Conservation (phyloP, 2,329 filamentous ascomycete species). For the Coniella vitis region DNA sequence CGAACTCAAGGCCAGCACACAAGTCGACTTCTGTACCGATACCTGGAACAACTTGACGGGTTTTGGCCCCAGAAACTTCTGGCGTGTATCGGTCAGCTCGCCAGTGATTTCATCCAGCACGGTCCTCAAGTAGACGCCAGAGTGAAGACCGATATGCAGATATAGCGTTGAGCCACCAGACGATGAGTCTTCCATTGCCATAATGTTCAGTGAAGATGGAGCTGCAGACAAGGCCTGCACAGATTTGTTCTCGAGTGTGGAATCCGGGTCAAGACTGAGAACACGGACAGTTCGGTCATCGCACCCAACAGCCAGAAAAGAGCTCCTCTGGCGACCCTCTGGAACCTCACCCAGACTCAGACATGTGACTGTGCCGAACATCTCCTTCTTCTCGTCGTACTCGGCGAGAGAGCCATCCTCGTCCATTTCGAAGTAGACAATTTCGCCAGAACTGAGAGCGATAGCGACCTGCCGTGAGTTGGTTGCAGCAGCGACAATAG, state of each 20-base stretch:
- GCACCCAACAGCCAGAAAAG: conserved; percentile 91
- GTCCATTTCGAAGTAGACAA: conserved; percentile 98
- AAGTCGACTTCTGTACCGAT: conserved; percentile 76
- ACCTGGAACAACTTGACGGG: conserved; percentile 86
- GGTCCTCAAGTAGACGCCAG: conserved; percentile 91
- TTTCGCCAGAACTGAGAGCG: conserved; percentile 89
- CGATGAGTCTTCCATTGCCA: conserved; percentile 91
- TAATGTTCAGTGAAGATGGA: conserved; percentile 82
- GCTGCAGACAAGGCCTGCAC: conserved; percentile 89
- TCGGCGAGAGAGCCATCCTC: conserved; percentile 83
- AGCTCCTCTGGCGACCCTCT: conserved; percentile 79
- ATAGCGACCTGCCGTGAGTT: conserved; percentile 92
- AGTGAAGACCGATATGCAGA: conserved; percentile 91
- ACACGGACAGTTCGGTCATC: conserved; percentile 95
- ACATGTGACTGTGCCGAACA: conserved; percentile 92
- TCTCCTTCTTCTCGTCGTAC: conserved; percentile 90
- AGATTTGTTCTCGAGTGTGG: conserved; percentile 86
- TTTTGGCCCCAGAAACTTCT: conserved; percentile 88
- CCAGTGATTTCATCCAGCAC: conserved; percentile 93
- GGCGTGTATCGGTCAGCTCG: conserved; percentile 88
- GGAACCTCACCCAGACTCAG: conserved; percentile 91
- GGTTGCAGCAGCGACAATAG: conserved; percentile 88
- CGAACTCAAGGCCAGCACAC: conserved; percentile 83
- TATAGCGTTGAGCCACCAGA: conserved; percentile 85
- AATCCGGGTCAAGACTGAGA: conserved; percentile 81